Evolutionary conservation across 176 grass and related monocot species (phyloP).

Genomic region (Calamus simplicifolius): DNA sequence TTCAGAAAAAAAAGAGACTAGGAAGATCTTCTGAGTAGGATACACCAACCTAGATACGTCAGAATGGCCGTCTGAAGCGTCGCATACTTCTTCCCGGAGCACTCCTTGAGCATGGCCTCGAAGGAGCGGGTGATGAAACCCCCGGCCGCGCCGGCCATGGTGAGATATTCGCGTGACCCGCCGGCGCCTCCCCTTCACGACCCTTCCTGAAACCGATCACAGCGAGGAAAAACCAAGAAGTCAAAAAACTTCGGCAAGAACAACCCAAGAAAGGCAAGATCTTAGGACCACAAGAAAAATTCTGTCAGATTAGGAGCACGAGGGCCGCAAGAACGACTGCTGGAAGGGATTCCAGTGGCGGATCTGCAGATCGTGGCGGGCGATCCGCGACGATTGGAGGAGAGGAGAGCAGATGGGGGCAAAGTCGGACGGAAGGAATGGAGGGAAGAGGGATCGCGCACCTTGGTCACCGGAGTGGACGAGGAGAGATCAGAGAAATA

Average conservation of each 20-base stretch:
- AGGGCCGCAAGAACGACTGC: not conserved
- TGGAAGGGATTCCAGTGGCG: too few species aligned
- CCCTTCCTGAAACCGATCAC: too few species aligned
- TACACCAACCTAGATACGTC: conserved; percentile 64
- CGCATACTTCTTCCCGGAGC: conserved; percentile 74
- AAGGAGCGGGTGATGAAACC: conserved; percentile 91
- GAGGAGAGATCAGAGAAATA: too few species aligned
- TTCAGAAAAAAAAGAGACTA: too few species aligned
- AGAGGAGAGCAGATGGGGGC: not conserved
- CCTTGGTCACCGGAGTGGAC: too few species aligned
- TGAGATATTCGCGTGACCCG: not conserved
- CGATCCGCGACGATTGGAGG: not conserved
- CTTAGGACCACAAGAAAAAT: not conserved
- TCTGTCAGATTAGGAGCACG: not conserved
- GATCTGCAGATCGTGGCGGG: not conserved
- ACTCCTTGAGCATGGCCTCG: conserved; percentile 99
- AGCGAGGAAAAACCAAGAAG: too few species aligned
- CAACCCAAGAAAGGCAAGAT: not conserved
- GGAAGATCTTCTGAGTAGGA: not conserved
- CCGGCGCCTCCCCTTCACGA: too few species aligned
- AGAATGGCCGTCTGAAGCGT: conserved; percentile 81
- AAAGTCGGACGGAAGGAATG: not conserved
- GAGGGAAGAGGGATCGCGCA: not conserved
- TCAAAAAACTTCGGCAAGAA: too few species aligned
- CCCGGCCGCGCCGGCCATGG: conserved; percentile 91